Evolutionary conservation across 306 rosid genomes (phyloP), one percentile per base, ranked within the genome.

Genomic region (Dryas drummondii): DNA sequence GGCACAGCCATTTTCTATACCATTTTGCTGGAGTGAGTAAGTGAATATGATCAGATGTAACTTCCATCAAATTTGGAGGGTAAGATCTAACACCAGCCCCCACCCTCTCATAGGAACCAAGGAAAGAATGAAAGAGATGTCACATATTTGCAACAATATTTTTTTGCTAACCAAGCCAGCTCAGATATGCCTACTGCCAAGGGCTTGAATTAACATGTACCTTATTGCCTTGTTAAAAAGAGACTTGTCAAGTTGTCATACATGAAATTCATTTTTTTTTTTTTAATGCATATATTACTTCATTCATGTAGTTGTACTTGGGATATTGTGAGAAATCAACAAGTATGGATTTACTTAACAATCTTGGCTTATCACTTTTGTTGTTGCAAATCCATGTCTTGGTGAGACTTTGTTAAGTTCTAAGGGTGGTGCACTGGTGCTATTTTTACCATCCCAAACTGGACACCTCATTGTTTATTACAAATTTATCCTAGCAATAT

Each of bases 81-180:
- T n/a, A 62, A 62, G 61, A 62, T 51, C 52, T 12, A 9, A 74
- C 44, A 58, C 40, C 68, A 49, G 58, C 22, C 58, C 68, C 54
- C 3, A 27, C 61, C 51, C 14, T 50, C 19, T 6, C 46, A 19
- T 16, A 7, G 14, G 45, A 56, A 45, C 16, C 40, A n/a, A 42
- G 45, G 17, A 62, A 17, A 58, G 50, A 55, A 26, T 45, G 66
- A 55, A 26, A 19, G 66, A 22, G 54, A 57, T 42, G 22, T 57
- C 22, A 22, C 76, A 13, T 45, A 12, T 54, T 19, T 1, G 67
- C 66, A n/a, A 22, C 12, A 40, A n/a, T 50, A 27, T 37, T 49
- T 74, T 49, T 45, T 32, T 15, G 44, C 53, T 16, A 74, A 40
- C 26, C 61, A 12, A 50, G 77, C n/a, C 17, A n/a, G 59, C 61